Evolutionary conservation across 257 asterid species (phyloP).

Genomic region (Ilex aquifolium): DNA sequence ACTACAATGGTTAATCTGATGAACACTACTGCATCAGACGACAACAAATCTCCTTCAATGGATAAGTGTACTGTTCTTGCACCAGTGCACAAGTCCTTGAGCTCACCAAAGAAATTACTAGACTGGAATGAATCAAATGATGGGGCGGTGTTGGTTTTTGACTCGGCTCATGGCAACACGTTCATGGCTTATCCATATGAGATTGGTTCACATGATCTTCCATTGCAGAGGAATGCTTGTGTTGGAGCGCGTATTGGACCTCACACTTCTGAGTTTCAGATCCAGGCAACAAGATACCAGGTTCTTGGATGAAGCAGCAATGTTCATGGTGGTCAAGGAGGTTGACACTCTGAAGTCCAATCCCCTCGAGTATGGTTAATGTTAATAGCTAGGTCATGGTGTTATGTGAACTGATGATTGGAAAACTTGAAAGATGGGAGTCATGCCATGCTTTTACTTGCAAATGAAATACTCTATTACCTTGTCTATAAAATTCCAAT

Average conservation of each 20-base stretch:
- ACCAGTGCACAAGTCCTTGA: background rate
- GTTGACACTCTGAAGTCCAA: no score
- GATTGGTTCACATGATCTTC: background rate
- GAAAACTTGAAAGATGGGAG: no score
- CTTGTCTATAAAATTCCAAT: no score
- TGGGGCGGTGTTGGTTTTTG: background rate
- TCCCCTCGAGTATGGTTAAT: no score
- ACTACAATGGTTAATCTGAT: no score
- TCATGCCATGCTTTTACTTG: no score
- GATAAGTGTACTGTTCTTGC: background rate
- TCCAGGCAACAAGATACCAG: background rate
- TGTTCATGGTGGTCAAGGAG: no score
- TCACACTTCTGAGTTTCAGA: background rate
- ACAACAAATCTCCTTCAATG: no score
- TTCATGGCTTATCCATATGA: background rate
- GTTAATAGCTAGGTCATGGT: no score
- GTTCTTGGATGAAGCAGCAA: background rate
- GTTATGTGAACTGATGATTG: no score
- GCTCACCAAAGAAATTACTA: background rate
- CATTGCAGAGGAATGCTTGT: no score
- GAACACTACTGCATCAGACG: background rate
- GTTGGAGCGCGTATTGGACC: background rate
- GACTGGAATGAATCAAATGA: background rate
- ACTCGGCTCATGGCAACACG: background rate
- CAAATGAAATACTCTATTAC: no score